Evolutionary conservation across 306 rosid species (phyloP).

Genomic region (Dryas drummondii): DNA sequence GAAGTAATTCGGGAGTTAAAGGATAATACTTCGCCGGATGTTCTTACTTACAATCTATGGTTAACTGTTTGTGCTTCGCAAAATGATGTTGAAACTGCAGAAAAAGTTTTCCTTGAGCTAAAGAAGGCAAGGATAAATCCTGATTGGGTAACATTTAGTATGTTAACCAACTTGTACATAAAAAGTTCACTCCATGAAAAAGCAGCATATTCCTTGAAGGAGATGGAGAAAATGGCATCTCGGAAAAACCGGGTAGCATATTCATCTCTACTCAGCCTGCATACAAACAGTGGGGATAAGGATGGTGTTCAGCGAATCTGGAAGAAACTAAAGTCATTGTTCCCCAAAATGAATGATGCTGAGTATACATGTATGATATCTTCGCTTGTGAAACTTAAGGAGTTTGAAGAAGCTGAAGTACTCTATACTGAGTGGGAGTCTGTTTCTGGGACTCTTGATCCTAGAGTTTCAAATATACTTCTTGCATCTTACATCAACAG

Average conservation of each 20-base stretch:
- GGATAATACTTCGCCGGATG: constrained; percentile 59
- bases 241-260: constrained; percentile 49
- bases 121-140: constrained; percentile 63
- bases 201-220: constrained; percentile 70
- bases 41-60: constrained; percentile 73
- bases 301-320: constrained; percentile 67
- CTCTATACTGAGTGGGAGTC: constrained; percentile 79
- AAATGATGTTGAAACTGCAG: constrained; percentile 69
- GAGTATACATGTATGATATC: constrained; percentile 85
- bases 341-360: constrained; percentile 70
- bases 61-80: constrained; percentile 56
- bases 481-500: constrained; percentile 69
- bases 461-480: constrained; percentile 66
- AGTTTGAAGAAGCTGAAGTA: constrained; percentile 69
- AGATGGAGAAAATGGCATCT: constrained; percentile 70
- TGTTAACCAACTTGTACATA: constrained; percentile 68
- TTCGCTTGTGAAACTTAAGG: constrained; percentile 71
- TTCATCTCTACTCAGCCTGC: constrained; percentile 82
- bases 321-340: constrained; percentile 62
- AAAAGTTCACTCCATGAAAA: constrained; percentile 53
- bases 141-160: constrained; percentile 83
- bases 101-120: constrained; percentile 63
- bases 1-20: constrained; percentile 55
- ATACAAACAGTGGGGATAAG: constrained; percentile 70
- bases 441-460: constrained; percentile 65